Base-by-base conservation (phyloP, 306 rosid genomes). In the Quercus suber region DNA sequence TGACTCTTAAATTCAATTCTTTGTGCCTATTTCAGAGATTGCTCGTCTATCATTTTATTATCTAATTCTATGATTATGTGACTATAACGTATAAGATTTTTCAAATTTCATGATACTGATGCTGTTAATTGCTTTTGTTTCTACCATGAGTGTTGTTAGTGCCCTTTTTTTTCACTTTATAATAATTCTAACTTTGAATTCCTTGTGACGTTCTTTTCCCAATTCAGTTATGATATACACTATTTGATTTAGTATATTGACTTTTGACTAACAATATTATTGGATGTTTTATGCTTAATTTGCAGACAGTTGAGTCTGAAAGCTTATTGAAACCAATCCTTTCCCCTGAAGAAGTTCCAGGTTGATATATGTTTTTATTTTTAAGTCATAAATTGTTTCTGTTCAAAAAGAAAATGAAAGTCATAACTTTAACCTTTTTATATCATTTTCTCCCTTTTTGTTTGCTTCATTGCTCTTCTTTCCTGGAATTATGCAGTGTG, bases 221-320 rank as follows among this genome's bases (percentile, higher is more conserved):
- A 9, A 18, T 35, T 51, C n/a, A 9, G 51, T 59, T 76, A 4
- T 51, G 51, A 17, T 71, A 0, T 18, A 20, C 37, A 8, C 53
- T 72, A 28, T 76, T 37, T 25, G 37, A 20, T 69, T 59, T 27
- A 33, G 70, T 71, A 57, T 68, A 49, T 82, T 27, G 18, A 60
- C 31, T 78, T 55, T 55, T 53, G 55, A 60, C 35, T 73, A 11
- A 45, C 30, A 41, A 30, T 43, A 18, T 71, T 10, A 10, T 33
- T 23, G 71, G 10, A 75, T 58, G 51, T 49, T 74, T 31, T 57
- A 52, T 61, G 7, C 81, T 12, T 84, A 65, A 71, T 82, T 71
- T 86, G 86, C 94, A 93, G 98, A 55, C 86, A 60, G 98, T 95
- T 88, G 96, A 90, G 78, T 85, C 96, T 56, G 99, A 93, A 74